phyloP scores from a whole-genome alignment of 2,329 filamentous ascomycete species.

The Neofusicoccum parvum region DNA sequence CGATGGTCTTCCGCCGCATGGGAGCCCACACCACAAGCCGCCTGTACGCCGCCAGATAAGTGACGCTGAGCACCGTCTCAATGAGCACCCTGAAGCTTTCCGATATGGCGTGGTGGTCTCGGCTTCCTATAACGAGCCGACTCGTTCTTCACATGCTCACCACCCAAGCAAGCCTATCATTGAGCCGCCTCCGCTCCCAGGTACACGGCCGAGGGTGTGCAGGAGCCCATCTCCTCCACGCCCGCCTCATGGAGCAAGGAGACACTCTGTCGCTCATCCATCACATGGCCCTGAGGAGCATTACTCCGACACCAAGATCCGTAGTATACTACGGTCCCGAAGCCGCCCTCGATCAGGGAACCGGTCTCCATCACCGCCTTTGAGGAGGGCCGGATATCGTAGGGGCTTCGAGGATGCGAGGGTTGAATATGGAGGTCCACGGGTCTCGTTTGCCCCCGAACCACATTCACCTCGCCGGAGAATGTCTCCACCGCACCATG shows the following conservation, averaged over 20 bases:
- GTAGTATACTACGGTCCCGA: slow-evolving; percentile 31
- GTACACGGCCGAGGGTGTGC: slow-evolving; percentile 17
- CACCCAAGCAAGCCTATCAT: neutral
- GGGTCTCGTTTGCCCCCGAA: slow-evolving; percentile 8
- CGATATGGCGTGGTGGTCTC: slow-evolving; percentile 12
- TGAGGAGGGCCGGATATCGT: neutral
- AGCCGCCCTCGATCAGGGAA: slow-evolving; percentile 27
- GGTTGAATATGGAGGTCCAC: neutral
- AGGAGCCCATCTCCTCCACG: slow-evolving; percentile 27
- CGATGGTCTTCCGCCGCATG: neutral
- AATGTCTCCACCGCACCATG: neutral
- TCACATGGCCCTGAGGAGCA: neutral
- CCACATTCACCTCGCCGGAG: neutral
- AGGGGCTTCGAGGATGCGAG: neutral
- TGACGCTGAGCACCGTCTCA: slow-evolving; percentile 30
- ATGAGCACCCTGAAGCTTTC: slow-evolving; percentile 30
- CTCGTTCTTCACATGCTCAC: neutral
- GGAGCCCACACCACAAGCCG: neutral
- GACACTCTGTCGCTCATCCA: slow-evolving; percentile 22
- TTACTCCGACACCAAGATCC: slow-evolving; percentile 16
- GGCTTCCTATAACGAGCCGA: neutral
- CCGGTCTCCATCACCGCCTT: slow-evolving; percentile 16
- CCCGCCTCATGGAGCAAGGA: slow-evolving; percentile 19
- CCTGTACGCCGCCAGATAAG: slow-evolving; percentile 6
- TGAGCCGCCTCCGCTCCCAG: neutral